phyloP scores from a whole-genome alignment of 2,329 filamentous ascomycete genomes.

The Phyllosticta citrichinensis region DNA sequence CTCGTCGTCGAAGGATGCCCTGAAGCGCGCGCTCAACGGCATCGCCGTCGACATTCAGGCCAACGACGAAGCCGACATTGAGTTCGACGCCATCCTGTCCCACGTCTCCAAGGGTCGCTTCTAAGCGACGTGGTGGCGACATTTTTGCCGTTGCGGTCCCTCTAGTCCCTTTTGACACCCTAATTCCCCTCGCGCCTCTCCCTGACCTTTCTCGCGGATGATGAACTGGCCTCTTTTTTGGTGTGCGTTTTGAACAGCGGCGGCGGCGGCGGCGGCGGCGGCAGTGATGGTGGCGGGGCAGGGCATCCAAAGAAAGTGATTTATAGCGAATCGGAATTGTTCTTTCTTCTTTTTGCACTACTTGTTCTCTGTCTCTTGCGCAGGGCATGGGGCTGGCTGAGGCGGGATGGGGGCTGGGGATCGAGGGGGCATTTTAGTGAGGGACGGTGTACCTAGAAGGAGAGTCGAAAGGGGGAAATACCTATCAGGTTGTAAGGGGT shows the following conservation, averaged over 20 bases:
- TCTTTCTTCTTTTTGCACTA: neutral
- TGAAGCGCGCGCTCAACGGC: conserved; percentile 70
- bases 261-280: neutral
- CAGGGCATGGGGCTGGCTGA: neutral
- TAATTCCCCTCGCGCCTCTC: neutral
- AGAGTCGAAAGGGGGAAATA: too few species aligned
- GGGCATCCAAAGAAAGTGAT: neutral
- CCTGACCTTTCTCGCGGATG: neutral
- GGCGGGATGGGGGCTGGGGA: neutral
- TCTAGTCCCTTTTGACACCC: neutral
- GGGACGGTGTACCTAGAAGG: too few species aligned
- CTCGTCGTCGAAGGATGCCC: conserved; percentile 76
- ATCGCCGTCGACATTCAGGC: conserved; percentile 69
- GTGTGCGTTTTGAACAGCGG: neutral
- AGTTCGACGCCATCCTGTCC: conserved; percentile 58
- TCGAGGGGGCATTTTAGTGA: neutral
- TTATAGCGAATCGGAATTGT: neutral
- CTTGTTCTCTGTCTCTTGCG: neutral
- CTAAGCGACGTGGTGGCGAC: conserved; percentile 22
- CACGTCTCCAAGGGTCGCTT: conserved; percentile 40
- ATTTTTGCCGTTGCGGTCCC: neutral
- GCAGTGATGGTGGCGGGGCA: neutral
- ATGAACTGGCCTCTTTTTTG: neutral
- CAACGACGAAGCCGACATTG: conserved; percentile 75
- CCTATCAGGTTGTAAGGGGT: too few species aligned